Percentiles rank a stretch among this genome's conserved stretches.
These are phyloP conservation scores for Pseudopyrenochaeta lycopersici DNA, from an alignment of 2,329 filamentous ascomycete species.

Conservation along the genomic window DNA sequence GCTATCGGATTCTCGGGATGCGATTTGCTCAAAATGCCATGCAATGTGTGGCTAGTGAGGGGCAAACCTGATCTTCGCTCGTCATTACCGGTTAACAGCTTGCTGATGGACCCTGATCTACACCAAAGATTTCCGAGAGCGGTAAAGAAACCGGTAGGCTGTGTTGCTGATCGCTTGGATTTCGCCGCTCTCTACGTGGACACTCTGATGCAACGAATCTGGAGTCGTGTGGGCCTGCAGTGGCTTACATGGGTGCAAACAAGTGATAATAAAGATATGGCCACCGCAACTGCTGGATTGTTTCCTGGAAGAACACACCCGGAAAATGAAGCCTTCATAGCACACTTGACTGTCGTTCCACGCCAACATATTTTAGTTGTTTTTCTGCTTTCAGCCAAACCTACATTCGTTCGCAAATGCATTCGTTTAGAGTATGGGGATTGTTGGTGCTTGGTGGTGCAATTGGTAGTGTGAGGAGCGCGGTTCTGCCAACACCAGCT, in stretches of 20 bases:
- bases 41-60: constrained; percentile 40
- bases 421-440: constrained; percentile 31
- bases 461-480: constrained; percentile 19
- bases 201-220: constrained; percentile 19
- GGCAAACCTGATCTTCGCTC: constrained; percentile 22
- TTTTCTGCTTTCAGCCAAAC: constrained; percentile 10
- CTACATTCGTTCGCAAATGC: constrained; percentile 35
- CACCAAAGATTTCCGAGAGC: constrained; percentile 17
- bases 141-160: constrained; percentile 26
- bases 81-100: constrained; percentile 8
- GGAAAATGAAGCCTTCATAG: constrained; percentile 26
- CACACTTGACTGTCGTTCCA: constrained; percentile 9
- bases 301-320: constrained; percentile 4
- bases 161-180: constrained; percentile 30
- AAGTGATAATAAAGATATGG: constrained; percentile 21
- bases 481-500: constrained; percentile 22
- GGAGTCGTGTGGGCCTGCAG: constrained; percentile 8
- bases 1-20: constrained; percentile 12
- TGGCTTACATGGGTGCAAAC: constrained; percentile 23
- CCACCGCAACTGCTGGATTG: constrained; percentile 10
- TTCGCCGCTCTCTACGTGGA: constrained; percentile 29
- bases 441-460: constrained; percentile 18
- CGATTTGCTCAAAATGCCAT: constrained; percentile 28
- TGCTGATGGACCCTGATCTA: constrained; percentile 36
- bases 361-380: constrained; percentile 7